Conservation (phyloP, 2,329 filamentous ascomycete genomes). For the Beauveria sp. region DNA sequence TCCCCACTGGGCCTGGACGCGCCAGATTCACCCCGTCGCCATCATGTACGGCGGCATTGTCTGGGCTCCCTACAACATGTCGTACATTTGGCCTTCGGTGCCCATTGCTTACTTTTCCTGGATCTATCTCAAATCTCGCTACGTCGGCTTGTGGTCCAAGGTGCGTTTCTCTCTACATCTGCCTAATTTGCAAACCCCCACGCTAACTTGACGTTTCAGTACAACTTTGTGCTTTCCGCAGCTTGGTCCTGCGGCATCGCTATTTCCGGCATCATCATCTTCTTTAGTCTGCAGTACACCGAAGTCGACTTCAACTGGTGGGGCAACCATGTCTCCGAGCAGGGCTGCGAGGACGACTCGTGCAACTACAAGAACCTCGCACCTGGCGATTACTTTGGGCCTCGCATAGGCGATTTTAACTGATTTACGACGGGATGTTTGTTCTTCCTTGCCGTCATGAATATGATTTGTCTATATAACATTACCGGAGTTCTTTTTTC, state of each 20-base stretch:
- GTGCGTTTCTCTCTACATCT: slow-evolving; percentile 20
- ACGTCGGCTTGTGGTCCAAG: slow-evolving; percentile 44
- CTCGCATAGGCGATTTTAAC: slow-evolving; percentile 31
- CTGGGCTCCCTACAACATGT: slow-evolving; percentile 44
- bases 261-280: slow-evolving; percentile 44
- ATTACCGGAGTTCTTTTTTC: neutral
- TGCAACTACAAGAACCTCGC: slow-evolving; percentile 30
- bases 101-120: slow-evolving; percentile 45
- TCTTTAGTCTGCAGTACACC: slow-evolving; percentile 43
- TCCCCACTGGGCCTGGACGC: slow-evolving; percentile 30
- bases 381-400: slow-evolving; percentile 31
- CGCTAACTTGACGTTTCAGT: slow-evolving; percentile 22
- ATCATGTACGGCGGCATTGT: slow-evolving; percentile 39
- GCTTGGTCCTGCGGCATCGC: slow-evolving; percentile 43
- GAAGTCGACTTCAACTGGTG: slow-evolving; percentile 38
- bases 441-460: slow-evolving; percentile 10
- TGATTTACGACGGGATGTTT: slow-evolving; percentile 13
- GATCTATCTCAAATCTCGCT: slow-evolving; percentile 42
- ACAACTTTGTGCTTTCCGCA: slow-evolving; percentile 47
- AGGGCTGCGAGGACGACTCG: slow-evolving; percentile 34
- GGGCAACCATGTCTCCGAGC: slow-evolving; percentile 36
- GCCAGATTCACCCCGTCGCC: slow-evolving; percentile 41
- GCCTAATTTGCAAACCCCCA: neutral
- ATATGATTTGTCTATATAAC: slow-evolving; percentile 1
- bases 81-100: slow-evolving; percentile 44